Evolutionary conservation across 2,329 filamentous ascomycete species (phyloP).

Genomic region (Penicillium sp.): DNA sequence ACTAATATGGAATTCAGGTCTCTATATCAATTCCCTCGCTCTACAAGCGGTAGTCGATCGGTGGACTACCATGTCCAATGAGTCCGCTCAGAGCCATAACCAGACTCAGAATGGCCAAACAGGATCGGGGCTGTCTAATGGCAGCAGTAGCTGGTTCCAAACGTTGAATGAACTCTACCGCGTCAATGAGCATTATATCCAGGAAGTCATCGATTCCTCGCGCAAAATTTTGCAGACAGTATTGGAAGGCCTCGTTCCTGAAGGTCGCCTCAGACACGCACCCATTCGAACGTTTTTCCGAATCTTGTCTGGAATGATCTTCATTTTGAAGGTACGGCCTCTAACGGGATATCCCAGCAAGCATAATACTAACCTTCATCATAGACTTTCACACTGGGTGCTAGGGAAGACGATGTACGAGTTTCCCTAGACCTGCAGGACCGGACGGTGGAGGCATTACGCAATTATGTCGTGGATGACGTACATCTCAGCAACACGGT

Average conservation of each 20-base stretch:
- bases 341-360: neutral
- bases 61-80: constrained; percentile 68
- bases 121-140: constrained; percentile 27
- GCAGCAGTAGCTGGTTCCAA: constrained; percentile 35
- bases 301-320: constrained; percentile 63
- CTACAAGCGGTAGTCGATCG: constrained; percentile 93
- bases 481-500: constrained; percentile 63
- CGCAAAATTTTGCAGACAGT: constrained; percentile 60
- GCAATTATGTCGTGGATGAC: constrained; percentile 62
- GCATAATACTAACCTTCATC: neutral
- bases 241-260: constrained; percentile 57
- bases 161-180: constrained; percentile 50
- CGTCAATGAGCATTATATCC: constrained; percentile 60
- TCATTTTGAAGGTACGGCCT: constrained; percentile 56
- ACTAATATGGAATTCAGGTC: constrained; percentile 29
- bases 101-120: constrained; percentile 29
- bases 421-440: constrained; percentile 59
- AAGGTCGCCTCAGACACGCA: constrained; percentile 59
- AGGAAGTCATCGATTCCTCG: constrained; percentile 60
- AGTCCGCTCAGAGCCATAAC: constrained; percentile 33
- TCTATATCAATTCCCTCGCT: constrained; percentile 91
- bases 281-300: constrained; percentile 64
- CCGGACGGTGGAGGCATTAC: constrained; percentile 56
- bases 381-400: constrained; percentile 61
- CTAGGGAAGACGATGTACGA: constrained; percentile 60